These are phyloP conservation scores for Amphibolis antarctica DNA, from an alignment of 106 monocot genomes.

Conservation along the genomic window DNA sequence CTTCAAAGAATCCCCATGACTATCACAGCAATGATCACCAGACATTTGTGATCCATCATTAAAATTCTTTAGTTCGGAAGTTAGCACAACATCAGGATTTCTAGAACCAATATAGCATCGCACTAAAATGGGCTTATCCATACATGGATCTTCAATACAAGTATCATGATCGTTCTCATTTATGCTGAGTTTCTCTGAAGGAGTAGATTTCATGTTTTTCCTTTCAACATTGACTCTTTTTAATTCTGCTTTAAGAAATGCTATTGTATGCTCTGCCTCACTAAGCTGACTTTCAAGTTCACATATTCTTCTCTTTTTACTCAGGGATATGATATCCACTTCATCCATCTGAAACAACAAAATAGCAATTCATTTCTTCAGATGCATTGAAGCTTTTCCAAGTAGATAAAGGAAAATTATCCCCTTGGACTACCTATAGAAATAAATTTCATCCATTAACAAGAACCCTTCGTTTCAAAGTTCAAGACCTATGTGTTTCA, in stretches of 20 bases:
- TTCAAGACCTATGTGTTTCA: too few relatives aligned
- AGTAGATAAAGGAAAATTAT: too few relatives aligned
- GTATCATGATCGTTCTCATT: not conserved
- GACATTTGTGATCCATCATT: not conserved
- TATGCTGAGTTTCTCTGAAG: not conserved
- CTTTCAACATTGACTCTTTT: constrained; percentile 15
- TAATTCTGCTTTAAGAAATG: constrained; percentile 22
- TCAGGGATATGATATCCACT: constrained; percentile 11
- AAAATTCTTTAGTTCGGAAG: constrained; percentile 3
- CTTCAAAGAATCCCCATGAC: constrained; percentile 5
- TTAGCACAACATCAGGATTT: not conserved
- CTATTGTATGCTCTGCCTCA: constrained; percentile 26
- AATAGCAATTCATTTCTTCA: not conserved
- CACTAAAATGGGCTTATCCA: not conserved
- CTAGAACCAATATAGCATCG: not conserved
- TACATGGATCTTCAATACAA: constrained; percentile 1
- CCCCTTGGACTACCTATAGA: too few relatives aligned
- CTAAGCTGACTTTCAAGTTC: constrained; percentile 30
- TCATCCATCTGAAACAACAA: constrained; percentile 28
- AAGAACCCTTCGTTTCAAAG: too few relatives aligned
- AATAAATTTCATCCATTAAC: too few relatives aligned
- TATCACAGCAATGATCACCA: not conserved
- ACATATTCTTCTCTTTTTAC: constrained; percentile 26
- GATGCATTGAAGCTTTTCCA: too few relatives aligned
- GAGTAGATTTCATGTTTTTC: constrained; percentile 11